Percentiles rank a stretch among this genome's conserved stretches.
Evolutionary conservation across 768 basidiomycete species (phyloP).

Genomic region (Macrocybe gigantea): DNA sequence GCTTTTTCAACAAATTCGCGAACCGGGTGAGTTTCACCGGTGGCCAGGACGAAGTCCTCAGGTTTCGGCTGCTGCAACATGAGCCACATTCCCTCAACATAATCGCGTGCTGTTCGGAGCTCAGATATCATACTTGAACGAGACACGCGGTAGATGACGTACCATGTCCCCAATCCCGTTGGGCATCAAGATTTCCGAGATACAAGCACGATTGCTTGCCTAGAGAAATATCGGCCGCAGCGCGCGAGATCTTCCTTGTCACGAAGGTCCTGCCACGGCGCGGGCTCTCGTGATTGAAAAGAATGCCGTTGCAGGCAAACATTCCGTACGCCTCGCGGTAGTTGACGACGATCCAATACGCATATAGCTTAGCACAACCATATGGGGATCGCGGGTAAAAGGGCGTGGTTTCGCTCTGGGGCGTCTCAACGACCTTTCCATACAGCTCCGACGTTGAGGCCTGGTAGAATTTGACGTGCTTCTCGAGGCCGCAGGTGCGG

Average conservation of each 20-base stretch:
- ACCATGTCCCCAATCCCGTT: constrained; percentile 99
- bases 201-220: constrained; percentile 90
- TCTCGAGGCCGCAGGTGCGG: constrained; percentile 90
- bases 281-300: constrained; percentile 98
- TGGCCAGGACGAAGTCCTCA: constrained; percentile 92
- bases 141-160: constrained; percentile 16
- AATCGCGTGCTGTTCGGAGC: constrained; percentile 60
- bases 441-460: constrained; percentile 97
- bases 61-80: constrained; percentile 85
- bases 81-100: constrained; percentile 97
- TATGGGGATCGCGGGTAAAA: constrained; percentile 99
- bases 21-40: constrained; percentile 93
- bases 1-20: constrained; percentile 90
- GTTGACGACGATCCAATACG: constrained; percentile 87
- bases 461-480: constrained; percentile 94
- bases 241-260: constrained; percentile 89
- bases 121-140: neutral
- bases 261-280: constrained; percentile 93
- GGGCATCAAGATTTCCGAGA: constrained; percentile 90
- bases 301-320: constrained; percentile 94
- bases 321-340: constrained; percentile 95
- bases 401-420: constrained; percentile 92
- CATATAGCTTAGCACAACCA: constrained; percentile 92
- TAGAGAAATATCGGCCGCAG: constrained; percentile 85
- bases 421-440: constrained; percentile 93